Base-by-base conservation (phyloP, 352 stramenopile genomes). In the Phytophthora tubulina region DNA sequence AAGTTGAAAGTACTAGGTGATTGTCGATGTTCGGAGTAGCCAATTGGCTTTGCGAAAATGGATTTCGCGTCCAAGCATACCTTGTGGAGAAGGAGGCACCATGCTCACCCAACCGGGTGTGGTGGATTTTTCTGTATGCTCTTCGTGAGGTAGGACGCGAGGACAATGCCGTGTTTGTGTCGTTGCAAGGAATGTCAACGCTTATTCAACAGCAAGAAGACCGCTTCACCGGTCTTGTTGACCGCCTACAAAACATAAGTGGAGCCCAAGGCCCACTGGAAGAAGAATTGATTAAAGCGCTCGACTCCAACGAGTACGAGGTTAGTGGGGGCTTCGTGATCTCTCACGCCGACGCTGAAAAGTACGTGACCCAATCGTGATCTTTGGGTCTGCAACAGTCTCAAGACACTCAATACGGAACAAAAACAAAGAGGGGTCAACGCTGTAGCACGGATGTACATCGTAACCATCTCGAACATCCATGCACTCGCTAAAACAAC, bases 11-110 rank as follows among this genome's bases (percentile, higher is more conserved):
- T 13, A 75, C 49, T 11, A 52, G 67, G 13, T 75, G 60, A 55
- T 13, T 67, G 10, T 75, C 67, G 11, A 75, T 75, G 54, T 70
- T 35, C 44, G 21, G 33, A 6, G 58, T 65, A n/a, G 17, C 21
- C 53, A 11, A 64, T 30, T 68, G 65, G 65, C 51, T 72, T 4
- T 65, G 35, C 21, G n/a, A 15, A 11, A 46, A 65, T 39, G 57
- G 45, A 35, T 65, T 50, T 17, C 17, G 6, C 39, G 33, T 65
- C 4, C 57, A 45, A 10, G 30, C 27, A 11, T 56, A 65, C n/a
- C 31, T 56, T 14, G 9, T 8, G 2, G 3, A 58, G 35, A 58
- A 49, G 17, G 15, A n/a, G 21, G 21, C 21, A 27, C 21, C 57
- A 1, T 54, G 49, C 15, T 10, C 27, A 4, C 60, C 60, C 6